Percentiles rank a stretch among this genome's conserved stretches.
These are phyloP conservation scores for Kwoniella pini DNA, from an alignment of 768 basidiomycete species.

Conservation along the genomic window DNA sequence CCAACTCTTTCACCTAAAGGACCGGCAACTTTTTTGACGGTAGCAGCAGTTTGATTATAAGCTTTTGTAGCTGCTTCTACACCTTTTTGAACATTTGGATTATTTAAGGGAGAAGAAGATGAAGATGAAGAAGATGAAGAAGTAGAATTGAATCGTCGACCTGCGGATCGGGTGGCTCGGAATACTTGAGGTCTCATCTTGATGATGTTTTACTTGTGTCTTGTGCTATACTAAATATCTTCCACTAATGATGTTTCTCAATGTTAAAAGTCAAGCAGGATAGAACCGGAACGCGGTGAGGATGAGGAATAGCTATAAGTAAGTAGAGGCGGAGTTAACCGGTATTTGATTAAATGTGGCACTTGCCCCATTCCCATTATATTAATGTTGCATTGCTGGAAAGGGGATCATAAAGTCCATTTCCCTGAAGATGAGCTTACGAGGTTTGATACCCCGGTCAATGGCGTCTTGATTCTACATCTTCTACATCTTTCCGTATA, in stretches of 20 bases:
- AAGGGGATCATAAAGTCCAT: background rate
- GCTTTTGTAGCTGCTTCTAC: slow-evolving; percentile 49
- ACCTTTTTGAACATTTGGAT: slow-evolving; percentile 51
- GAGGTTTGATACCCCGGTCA: background rate
- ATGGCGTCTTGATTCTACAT: background rate
- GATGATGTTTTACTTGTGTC: background rate
- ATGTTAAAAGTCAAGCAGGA: background rate
- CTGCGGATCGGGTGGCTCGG: slow-evolving; percentile 32
- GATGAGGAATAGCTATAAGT: background rate
- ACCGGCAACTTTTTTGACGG: slow-evolving; percentile 51
- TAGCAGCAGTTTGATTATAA: slow-evolving; percentile 36
- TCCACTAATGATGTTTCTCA: no score
- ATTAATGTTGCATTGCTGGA: background rate
- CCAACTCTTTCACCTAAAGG: slow-evolving; percentile 52
- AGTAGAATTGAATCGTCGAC: slow-evolving; percentile 37
- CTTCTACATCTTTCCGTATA: slow-evolving; percentile 28
- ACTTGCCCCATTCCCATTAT: background rate
- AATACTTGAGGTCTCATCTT: slow-evolving; percentile 34
- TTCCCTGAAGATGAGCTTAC: background rate
- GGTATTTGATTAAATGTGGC: slow-evolving; percentile 14
- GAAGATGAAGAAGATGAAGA: slow-evolving; percentile 22
- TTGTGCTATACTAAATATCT: background rate
- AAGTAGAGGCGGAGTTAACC: slow-evolving; percentile 13
- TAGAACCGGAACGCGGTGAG: slow-evolving; percentile 7
- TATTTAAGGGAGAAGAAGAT: slow-evolving; percentile 27